Base-by-base conservation (phyloP, 2,329 filamentous ascomycete species). In the Chaetoscypha palmicola region DNA sequence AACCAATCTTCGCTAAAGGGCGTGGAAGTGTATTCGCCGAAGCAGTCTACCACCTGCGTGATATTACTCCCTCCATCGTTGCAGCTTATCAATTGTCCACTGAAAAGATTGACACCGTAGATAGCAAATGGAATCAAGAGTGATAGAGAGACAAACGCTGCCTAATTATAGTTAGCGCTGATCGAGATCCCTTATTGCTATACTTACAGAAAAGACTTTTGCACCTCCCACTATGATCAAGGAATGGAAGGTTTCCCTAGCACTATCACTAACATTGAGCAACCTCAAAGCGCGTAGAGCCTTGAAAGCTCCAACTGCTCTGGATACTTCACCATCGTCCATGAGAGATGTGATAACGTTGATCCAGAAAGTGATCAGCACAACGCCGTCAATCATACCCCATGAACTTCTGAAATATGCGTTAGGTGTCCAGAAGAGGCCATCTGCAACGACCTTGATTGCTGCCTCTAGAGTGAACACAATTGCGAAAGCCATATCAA, bases 61-160 rank as follows among this genome's bases (percentile, higher is more conserved):
- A 72, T 68, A 8, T 81, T 66, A 20, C 76, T 69, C 19, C 65
- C 60, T 19, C 67, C 69, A 53, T 94, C 88, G 59, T 96, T 98
- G 70, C 92, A 98, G 17, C 67, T 58, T 41, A 84, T 67, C 67
- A 97, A 74, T 60, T 85, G 72, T 4, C 90, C 91, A 50, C 84
- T 86, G 68, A 98, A 98, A 2, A 98, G 72, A 55, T 94, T 98
- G 44, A 97, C 65, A 1, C 89, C 92, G 53, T 97, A 97, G 28
- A 98, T 91, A 51, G 92, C 92, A 62, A 98, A 98, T 0, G 92
- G 92, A 46, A 98, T 90, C 45, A 98, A 71, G 61, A 98, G 77
- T 54, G 91, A 94, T 55, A 98, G 72, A 3, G 92, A 97, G 39
- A 98, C 92, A 48, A 96, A 89, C 1, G 89, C 88, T 51, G 92